Evolutionary conservation across 495 filamentous ascomycete genomes (phyloP).

Genomic region (Penicillium soppii): DNA sequence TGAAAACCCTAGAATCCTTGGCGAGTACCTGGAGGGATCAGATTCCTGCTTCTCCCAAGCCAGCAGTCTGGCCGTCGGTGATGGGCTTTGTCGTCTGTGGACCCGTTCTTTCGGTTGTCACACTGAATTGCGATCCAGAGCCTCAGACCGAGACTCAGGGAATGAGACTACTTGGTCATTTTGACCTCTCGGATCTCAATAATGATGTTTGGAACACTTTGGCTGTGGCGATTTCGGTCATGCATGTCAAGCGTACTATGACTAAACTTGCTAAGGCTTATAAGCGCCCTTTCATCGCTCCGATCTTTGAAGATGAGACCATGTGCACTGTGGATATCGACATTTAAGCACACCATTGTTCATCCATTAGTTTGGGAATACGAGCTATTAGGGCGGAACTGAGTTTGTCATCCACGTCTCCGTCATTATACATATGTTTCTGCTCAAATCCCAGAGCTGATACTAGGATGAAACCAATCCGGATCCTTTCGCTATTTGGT

Average conservation of each 20-base stretch:
- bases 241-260: slow-evolving; percentile 38
- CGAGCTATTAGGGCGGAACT: no score
- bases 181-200: slow-evolving; percentile 37
- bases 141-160: slow-evolving; percentile 4
- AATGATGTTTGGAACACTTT: slow-evolving; percentile 52
- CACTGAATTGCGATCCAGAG: slow-evolving; percentile 32
- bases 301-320: neutral
- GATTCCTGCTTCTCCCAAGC: neutral
- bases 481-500: no score
- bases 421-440: no score
- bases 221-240: slow-evolving; percentile 40
- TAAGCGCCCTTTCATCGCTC: neutral
- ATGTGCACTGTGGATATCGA: neutral
- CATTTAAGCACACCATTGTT: neutral
- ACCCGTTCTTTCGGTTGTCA: slow-evolving; percentile 42
- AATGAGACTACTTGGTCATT: slow-evolving; percentile 34
- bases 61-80: slow-evolving; percentile 22
- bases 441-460: no score
- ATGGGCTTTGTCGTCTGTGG: slow-evolving; percentile 42
- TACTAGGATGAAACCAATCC: no score
- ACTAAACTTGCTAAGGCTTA: slow-evolving; percentile 23
- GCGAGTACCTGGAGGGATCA: slow-evolving; percentile 4
- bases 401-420: no score
- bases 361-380: neutral
- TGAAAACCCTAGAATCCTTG: slow-evolving; percentile 29